Evolutionary conservation across 345 rosid species (phyloP), one percentile per base, ranked within the genome.

Genomic region (Gossypium arboreum): DNA sequence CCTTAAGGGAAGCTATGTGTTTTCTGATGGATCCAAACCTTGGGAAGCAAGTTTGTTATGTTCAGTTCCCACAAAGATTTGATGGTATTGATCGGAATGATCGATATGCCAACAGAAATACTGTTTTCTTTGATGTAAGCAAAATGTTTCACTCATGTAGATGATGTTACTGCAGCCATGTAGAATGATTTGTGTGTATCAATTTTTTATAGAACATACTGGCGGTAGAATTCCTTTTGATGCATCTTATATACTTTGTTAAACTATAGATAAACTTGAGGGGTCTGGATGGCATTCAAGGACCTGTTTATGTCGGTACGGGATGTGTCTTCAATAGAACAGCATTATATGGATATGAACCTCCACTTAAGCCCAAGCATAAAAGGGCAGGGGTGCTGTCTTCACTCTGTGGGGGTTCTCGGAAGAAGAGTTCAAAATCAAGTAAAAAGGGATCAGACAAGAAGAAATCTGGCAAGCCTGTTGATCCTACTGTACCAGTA

Each of bases 301-400:
- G 99, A 34, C 99, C 97, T 73, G 99, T 95, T 25, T 95, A 93
- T 64, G 99, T 95, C 73, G 99, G 99, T 80, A 95, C 99, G 51
- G 99, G 98, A 62, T 95, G 99, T 66, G 99, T 95, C 78, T 95
- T 95, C 89, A 95, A 93, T 60, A 88, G 99, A 80, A 93, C 97
- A 29, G 97, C 99, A 25, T 81, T 95, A 64, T 93, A 95, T 78
- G 98, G 99, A 65, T 95, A 95, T 80, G 97, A 93, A 74, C 98
- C 99, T 81, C 99, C 99, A 52, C 73, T 90, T 7, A 92, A 94
- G 66, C 90, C 92, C 22, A 94, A 92, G 81, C 95, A 91, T 81
- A 91, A 72, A 82, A 92, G 91, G 82, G 82, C 89, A 27, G 94
- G 98, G 71, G 7, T 91, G 8, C 78, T 91, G 22, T 89, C 97